Conservation (phyloP, 2,329 filamentous ascomycete species). For the Capronia americana region DNA sequence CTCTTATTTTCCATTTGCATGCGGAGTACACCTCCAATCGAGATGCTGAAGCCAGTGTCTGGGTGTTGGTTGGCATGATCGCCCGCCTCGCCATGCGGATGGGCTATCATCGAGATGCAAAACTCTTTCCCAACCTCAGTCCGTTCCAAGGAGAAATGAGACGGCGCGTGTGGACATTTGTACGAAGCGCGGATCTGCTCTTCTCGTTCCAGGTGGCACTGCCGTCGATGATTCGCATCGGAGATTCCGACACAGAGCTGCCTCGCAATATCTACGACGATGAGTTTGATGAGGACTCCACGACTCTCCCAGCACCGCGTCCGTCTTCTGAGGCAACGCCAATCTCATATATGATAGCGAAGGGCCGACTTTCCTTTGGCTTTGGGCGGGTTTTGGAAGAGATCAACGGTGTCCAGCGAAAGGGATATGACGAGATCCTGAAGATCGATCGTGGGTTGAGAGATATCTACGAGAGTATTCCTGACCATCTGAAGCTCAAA, state of each 20-base stretch:
- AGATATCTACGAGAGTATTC: conserved; percentile 68
- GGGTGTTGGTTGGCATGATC: conserved; percentile 66
- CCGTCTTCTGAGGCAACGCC: conserved; percentile 66
- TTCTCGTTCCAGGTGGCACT: conserved; percentile 72
- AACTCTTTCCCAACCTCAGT: conserved; percentile 63
- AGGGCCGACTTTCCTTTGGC: conserved; percentile 49
- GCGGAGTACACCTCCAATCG: conserved; percentile 65
- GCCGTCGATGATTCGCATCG: conserved; percentile 68
- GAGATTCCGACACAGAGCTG: conserved; percentile 67
- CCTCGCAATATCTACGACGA: conserved; percentile 70
- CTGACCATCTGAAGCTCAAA: conserved; percentile 78
- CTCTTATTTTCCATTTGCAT: conserved; percentile 66
- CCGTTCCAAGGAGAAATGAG: conserved; percentile 68
- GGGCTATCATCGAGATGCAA: conserved; percentile 69
- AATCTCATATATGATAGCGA: conserved; percentile 57
- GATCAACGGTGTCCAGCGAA: conserved; percentile 49
- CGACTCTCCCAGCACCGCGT: conserved; percentile 62
- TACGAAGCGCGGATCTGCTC: conserved; percentile 66
- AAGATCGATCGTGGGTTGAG: conserved; percentile 65
- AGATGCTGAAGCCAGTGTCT: conserved; percentile 66
- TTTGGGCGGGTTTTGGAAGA: conserved; percentile 55
- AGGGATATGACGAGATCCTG: conserved; percentile 66
- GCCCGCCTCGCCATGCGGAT: conserved; percentile 69
- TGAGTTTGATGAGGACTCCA: conserved; percentile 65
- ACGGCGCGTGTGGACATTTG: conserved; percentile 56